Evolutionary conservation across 768 basidiomycete genomes (phyloP).

Genomic region (Mycena albidolilacea): DNA sequence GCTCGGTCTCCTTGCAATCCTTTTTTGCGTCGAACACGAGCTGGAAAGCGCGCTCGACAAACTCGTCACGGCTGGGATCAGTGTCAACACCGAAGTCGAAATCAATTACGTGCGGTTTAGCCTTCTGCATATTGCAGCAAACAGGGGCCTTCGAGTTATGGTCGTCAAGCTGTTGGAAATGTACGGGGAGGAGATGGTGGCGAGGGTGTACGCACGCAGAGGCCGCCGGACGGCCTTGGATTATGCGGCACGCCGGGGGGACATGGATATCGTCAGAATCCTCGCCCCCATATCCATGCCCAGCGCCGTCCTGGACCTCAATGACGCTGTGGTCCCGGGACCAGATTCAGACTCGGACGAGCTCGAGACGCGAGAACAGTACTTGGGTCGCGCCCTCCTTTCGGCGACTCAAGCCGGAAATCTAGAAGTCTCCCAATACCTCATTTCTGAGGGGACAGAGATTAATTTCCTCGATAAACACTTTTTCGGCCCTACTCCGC

Average conservation of each 20-base stretch:
- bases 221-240: not conserved
- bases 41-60: conserved; percentile 13
- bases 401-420: not conserved
- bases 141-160: not conserved
- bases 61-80: not conserved
- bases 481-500: not conserved
- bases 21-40: not conserved
- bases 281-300: not conserved
- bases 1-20: not conserved
- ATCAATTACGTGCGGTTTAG: not conserved
- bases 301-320: no score
- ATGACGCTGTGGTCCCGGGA: no score
- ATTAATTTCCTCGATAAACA: not conserved
- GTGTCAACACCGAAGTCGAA: not conserved
- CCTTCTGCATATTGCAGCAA: not conserved
- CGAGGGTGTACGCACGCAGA: not conserved
- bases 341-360: not conserved
- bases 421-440: not conserved
- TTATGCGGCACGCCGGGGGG: not conserved
- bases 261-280: not conserved
- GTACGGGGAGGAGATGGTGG: not conserved
- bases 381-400: not conserved
- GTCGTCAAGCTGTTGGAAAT: not conserved
- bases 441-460: not conserved
- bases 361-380: not conserved